Conservation (phyloP, 768 basidiomycete genomes). For the Russula virescens region DNA sequence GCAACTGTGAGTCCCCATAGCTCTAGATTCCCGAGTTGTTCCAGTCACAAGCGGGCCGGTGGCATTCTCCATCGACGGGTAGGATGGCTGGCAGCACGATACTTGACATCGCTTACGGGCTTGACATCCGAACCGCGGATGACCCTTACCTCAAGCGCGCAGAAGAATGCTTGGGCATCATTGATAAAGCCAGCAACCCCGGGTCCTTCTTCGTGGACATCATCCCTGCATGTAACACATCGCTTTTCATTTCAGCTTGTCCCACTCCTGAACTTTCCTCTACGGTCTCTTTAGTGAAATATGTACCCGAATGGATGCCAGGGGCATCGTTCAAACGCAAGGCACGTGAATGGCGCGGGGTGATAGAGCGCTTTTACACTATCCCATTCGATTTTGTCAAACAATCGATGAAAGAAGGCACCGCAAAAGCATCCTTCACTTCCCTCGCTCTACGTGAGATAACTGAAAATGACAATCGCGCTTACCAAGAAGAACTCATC, state of each 20-base stretch:
- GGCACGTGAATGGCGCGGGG: constrained; percentile 23
- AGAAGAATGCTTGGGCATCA: constrained; percentile 21
- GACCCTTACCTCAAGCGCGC: constrained; percentile 24
- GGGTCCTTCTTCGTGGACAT: constrained; percentile 28
- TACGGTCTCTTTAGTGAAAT: constrained; percentile 19
- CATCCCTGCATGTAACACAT: constrained; percentile 25
- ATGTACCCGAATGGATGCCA: constrained; percentile 27
- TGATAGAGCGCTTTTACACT: constrained; percentile 20
- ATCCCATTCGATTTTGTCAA: constrained; percentile 25
- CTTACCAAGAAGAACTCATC: constrained; percentile 25
- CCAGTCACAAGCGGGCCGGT: background rate
- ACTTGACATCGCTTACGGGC: constrained; percentile 21
- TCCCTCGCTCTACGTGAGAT: constrained; percentile 23
- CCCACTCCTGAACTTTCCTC: background rate
- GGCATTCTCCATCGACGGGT: too few relatives aligned
- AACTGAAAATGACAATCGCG: constrained; percentile 20
- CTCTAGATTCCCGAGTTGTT: too few relatives aligned
- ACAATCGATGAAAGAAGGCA: constrained; percentile 17
- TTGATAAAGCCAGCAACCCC: constrained; percentile 22
- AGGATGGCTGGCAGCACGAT: constrained; percentile 24
- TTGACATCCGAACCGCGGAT: constrained; percentile 18
- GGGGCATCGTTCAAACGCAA: constrained; percentile 26
- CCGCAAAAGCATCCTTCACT: constrained; percentile 16
- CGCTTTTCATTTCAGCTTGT: background rate
- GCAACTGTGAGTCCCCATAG: constrained; percentile 30